Evolutionary conservation across 1,284 basidiomycete species (phyloP), one percentile per base, ranked within the genome.

Genomic region (Exobasidium rhododendri): DNA sequence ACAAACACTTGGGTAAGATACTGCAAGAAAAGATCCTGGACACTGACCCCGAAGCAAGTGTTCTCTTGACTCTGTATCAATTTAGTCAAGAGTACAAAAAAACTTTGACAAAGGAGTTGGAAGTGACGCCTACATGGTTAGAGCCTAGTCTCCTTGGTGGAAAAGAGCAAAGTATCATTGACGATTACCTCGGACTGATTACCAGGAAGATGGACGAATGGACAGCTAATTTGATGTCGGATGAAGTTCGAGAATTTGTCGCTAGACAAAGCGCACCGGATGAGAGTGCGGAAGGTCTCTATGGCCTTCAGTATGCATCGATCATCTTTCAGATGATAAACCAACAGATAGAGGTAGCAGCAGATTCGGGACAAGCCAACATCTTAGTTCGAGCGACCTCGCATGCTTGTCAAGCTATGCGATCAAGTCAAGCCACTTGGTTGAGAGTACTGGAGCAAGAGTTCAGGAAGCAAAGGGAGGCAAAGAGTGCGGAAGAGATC

Each of bases 251-350:
- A 28, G 90, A 92, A 63, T 98, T 98, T 82, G 86, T 86, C 7
- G 85, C 86, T 56, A 86, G 96, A 28, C 85, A 87, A 56, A 87
- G 89, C 68, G 90, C 91, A 26, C 96, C 94, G 0, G 94, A 97
- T 77, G 82, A 90, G 54, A 90, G 92, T 71, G 85, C 86, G 49
- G 93, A 97, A 66, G 92, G 92, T 5, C 83, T 90, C 68, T 97
- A 97, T 78, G 90, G 91, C 14, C 89, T 89, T 73, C 90, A 97
- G 76, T 92, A 92, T 29, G 89, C 93, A 14, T 86, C 94, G 62
- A 96, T 97, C 75, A 85, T 98, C 69, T 98, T 97, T 85, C 90
- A 96, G 82, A 94, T 80, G 89, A 89, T 98, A 74, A 97, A 97
- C 79, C 94, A 97, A 81, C 94, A 97, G 80, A 85, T 94, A 67